Conservation (phyloP, 371 early-diverging fungal genomes). For the Rhizopus sp. region DNA sequence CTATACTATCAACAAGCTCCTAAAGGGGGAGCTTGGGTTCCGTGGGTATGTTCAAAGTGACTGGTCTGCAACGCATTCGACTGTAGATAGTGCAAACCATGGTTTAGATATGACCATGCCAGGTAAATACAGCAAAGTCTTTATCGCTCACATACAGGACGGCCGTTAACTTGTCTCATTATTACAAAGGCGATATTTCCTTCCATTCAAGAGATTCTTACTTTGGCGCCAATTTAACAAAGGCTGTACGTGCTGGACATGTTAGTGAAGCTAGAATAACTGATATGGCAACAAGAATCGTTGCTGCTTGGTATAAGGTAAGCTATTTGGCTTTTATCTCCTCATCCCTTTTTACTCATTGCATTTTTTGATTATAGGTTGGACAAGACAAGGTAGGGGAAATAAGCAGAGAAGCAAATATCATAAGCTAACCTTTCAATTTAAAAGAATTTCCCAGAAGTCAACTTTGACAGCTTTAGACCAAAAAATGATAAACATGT, state of each 20-base stretch:
- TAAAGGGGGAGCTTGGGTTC: slow-evolving; percentile 54
- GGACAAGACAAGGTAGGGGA: slow-evolving; percentile 24
- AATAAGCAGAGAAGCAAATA: not conserved
- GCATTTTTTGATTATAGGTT: slow-evolving; percentile 7
- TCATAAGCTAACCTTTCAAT: not conserved
- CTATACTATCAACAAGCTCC: slow-evolving; percentile 37
- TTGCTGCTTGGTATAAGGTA: slow-evolving; percentile 58
- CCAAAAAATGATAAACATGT: slow-evolving; percentile 22
- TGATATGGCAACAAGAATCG: slow-evolving; percentile 62
- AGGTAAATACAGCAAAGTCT: slow-evolving; percentile 20
- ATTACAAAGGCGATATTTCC: slow-evolving; percentile 32
- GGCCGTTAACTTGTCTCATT: not conserved
- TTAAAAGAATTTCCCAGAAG: slow-evolving; percentile 40
- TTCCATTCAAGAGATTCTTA: slow-evolving; percentile 34
- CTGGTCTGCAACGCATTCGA: slow-evolving; percentile 42
- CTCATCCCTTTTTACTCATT: not conserved
- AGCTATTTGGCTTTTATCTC: slow-evolving; percentile 4
- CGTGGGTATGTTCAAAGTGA: slow-evolving; percentile 43
- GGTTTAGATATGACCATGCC: slow-evolving; percentile 69
- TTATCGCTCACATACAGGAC: not conserved
- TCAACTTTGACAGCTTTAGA: slow-evolving; percentile 36
- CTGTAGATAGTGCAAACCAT: slow-evolving; percentile 38
- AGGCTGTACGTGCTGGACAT: slow-evolving; percentile 33
- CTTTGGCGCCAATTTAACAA: slow-evolving; percentile 41
- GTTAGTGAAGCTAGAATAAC: slow-evolving; percentile 39